Base-by-base conservation (phyloP, 108 stramenopile species). In the Skeletonema tropicum region DNA sequence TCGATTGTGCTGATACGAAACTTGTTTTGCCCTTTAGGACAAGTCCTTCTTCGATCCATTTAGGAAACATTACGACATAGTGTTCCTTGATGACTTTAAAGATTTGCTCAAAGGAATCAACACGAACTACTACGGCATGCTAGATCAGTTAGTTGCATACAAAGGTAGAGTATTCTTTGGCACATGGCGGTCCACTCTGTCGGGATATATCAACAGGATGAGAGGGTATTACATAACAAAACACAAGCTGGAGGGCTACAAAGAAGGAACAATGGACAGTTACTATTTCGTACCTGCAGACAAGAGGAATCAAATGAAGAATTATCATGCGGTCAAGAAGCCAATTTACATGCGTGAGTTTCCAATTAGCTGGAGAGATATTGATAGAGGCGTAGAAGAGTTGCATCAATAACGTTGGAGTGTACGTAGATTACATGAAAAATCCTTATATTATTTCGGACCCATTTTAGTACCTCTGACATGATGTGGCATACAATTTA, bases 331-430 rank as follows among this genome's bases (percentile, higher is more conserved):
- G 8, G 80, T 92, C 14, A 88, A 92, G 76, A 71, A 80, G 58
- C 80, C 85, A 12, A 94, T 92, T 57, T 95, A 92, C 65, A 88
- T 86, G 69, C 75, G 96, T 29, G 96, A 97, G 74, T 97, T 90
- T 42, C 94, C 92, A n/a, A 84, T 84, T 12, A 72, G 83, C 49
- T 97, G 97, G 97, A 64, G 88, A 52, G 75, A 84, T 55, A 94
- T 97, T 68, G 96, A 97, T 57, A 85, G 67, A 13, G 82, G 80
- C 26, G 74, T 82, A 23, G 74, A 67, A 57, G 66, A 75, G 39
- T 36, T 62, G 32, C 61, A 62, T 29, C 57, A 58, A 58, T 26
- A 58, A 25, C 10, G 9, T 58, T 14, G 11, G 15, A 26, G 26
- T 39, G 38, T 12, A 6, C 8, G 35, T 35, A 35, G 35, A 35